Base-by-base conservation (phyloP, 768 basidiomycete species). In the Suillus fuscotomentosus region DNA sequence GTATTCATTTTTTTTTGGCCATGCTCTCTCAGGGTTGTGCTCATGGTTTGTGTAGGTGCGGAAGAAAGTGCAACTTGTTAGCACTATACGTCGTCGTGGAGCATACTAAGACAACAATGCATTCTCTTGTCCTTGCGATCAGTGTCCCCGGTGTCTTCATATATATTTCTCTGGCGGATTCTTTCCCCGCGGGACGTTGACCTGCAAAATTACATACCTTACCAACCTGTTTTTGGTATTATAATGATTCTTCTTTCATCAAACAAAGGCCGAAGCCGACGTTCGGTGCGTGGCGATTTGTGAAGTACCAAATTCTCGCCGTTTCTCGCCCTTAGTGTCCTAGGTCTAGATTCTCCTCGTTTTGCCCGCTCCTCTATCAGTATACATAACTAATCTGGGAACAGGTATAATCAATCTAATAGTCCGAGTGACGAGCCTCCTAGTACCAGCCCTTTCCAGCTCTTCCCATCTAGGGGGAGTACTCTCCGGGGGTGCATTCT, bases 41-140 rank as follows among this genome's bases (percentile, higher is more conserved):
- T 65, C 53, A 63, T 64, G 63, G 61, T 64, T 68, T 68, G n/a
- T 10, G 24, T 70, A 94, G 92, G 92, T 94, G 66, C 86, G 92
- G 75, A 86, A 86, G 79, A 94, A 91, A 78, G 90, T 94, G 43
- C 85, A 90, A 71, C 78, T 94, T 41, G 92, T 94, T 68, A 83
- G 84, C 66, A 87, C 87, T 76, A 94, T 94, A 71, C 88, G 90
- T 70, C 84, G 84, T 66, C 86, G 91, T 67, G 90, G 91, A 70
- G 87, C 86, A 71, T 92, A 78, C 71, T 65, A 77, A 54, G 61
- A 50, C 55, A 43, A 59, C 64, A 45, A 36, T 61, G 66, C 51
- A 64, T 54, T 36, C 27, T 60, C 38, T 43, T 63, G 10, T 62
- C 36, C 24, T 15, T 63, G 39, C 39, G 31, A 59, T 5, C 41